These are phyloP conservation scores for Cochlearia excelsa DNA, from an alignment of 345 rosid species.

Conservation along the genomic window DNA sequence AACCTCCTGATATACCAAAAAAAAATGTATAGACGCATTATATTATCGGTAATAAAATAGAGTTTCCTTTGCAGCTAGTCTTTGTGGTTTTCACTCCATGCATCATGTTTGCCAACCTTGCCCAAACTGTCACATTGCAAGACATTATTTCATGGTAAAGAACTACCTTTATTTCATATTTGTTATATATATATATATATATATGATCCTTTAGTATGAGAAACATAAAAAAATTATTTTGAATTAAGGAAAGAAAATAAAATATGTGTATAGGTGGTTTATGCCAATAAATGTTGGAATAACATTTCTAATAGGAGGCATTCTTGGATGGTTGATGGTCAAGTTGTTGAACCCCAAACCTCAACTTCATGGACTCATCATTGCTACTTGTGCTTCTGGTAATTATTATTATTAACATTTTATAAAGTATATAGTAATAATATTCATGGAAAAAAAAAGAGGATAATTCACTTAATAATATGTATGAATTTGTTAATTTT, in stretches of 20 bases:
- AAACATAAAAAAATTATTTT: neutral
- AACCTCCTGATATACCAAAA: too few relatives aligned
- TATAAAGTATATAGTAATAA: too few relatives aligned
- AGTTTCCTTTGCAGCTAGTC: constrained; percentile 55
- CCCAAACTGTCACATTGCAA: constrained; percentile 75
- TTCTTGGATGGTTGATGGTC: constrained; percentile 83
- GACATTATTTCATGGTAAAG: constrained; percentile 84
- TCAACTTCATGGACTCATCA: constrained; percentile 74
- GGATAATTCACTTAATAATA: too few relatives aligned
- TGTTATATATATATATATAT: too few relatives aligned
- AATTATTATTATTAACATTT: neutral
- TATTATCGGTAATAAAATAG: too few relatives aligned
- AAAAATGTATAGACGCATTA: too few relatives aligned
- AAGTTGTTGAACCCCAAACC: constrained; percentile 75
- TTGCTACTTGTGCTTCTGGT: constrained; percentile 87
- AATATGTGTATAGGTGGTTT: constrained; percentile 65
- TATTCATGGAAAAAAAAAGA: too few relatives aligned
- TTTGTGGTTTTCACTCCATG: constrained; percentile 81
- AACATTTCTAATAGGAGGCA: constrained; percentile 74
- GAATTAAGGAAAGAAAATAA: too few relatives aligned
- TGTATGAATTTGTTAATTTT: too few relatives aligned
- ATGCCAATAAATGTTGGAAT: constrained; percentile 91
- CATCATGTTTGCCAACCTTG: constrained; percentile 79
- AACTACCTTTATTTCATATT: neutral
- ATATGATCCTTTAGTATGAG: neutral